Evolutionary conservation across 2,329 filamentous ascomycete species (phyloP), one percentile per base, ranked within the genome.

Genomic region (Claviceps sp.): DNA sequence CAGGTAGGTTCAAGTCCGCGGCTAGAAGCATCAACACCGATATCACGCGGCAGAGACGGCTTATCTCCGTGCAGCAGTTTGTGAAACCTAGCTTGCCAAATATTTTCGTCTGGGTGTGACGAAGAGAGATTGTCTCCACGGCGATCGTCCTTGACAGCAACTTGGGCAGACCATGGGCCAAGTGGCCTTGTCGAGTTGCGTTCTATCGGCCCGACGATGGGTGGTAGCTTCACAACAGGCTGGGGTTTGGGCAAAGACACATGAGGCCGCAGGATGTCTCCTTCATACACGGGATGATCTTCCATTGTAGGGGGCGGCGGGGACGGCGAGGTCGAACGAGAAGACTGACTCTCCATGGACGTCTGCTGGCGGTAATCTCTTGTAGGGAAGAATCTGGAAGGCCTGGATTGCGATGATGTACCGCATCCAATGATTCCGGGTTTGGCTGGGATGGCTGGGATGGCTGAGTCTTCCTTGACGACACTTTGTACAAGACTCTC

Each of bases 31-130:
- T 84, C 77, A 41, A 87, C 77, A 48, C 79, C 76, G 52, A 85
- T 73, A 54, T 77, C 73, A 60, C 76, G 81, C 46, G 75, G 73
- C 14, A 73, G 73, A 19, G 76, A 69, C 7, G 80, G 74, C 63
- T 85, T 89, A 41, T 72, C 71, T n/a, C 81, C 80, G 58, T 82
- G 79, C 39, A 95, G 76, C 45, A 95, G 75, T 46, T 77, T 83
- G 65, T 95, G 89, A 65, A 96, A 89, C 60, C 82, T 82, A 60
- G 86, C 84, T 65, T 95, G 89, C 89, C 89, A 91, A 51, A 76
- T 75, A 50, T 63, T 61, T 48, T 73, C 71, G 24, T 60, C 58
- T 45, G 58, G 57, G 10, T 46, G 45, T 5, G 42, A 37, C 7
- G 55, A 50, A 6, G 62, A 58, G 5, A 52, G 55, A 22, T 57